Evolutionary conservation across 1,139 yeast genomes (phyloP), one percentile per base, ranked within the genome.

Genomic region (Casaregolazyma suthepensis): DNA sequence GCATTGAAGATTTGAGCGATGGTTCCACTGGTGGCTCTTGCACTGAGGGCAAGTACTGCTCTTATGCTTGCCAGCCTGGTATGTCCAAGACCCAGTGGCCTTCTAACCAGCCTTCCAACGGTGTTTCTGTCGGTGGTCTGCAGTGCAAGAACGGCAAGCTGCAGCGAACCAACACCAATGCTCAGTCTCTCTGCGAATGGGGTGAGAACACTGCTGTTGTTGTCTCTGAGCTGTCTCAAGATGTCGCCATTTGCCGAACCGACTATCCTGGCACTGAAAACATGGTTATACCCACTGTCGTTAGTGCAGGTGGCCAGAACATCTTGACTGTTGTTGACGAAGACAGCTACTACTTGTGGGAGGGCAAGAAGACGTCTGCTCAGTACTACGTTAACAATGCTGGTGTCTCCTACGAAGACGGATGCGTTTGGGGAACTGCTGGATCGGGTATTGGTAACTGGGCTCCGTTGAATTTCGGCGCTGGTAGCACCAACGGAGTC

Each of bases 81-180:
- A 86, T 86, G 94, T 85, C 96, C 70, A 90, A 90, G 83, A 88
- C 96, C 56, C 98, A 90, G 76, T 91, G 96, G 96, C 97, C 97
- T 55, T 71, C 81, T 53, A 66, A 71, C 56, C 98, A 90, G 76
- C 97, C 97, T 50, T 62, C 85, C 55, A 81, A 77, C 68, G 97
- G 97, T 73, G 87, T 85, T 55, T 86, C 96, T 50, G 83, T 90
- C 61, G 98, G 97, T 73, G 98, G 97, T 66, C 80, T 90, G 66
- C 68, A 71, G 62, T 90, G 98, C 80, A 79, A 82, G 71, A 59
- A 61, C 60, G 97, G 97, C 61, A 80, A 79, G 73, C 80, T 90
- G 64, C 83, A 87, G 84, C 85, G 83, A 70, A 73, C 96, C 61
- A 86, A 87, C 80, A 67, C 82, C 38, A 73, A 75, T 67, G 60